phyloP scores from a whole-genome alignment of 768 basidiomycete species.

The Candolleomyces aberdarensis region DNA sequence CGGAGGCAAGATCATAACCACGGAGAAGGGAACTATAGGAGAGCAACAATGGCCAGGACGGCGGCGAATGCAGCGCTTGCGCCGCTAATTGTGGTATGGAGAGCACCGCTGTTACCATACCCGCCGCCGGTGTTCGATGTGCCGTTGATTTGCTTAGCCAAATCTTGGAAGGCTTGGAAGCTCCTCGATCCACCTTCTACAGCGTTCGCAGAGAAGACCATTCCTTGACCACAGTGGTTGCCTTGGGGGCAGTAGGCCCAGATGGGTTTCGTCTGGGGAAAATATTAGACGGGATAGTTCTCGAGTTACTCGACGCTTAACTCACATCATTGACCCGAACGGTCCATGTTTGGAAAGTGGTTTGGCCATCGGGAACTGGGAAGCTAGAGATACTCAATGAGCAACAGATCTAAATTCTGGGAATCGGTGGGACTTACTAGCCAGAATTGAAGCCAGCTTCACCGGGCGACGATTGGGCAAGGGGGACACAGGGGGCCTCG shows the following conservation, averaged over 20 bases:
- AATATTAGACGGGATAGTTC: neutral
- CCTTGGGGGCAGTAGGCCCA: slow-evolving; percentile 61
- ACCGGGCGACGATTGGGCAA: slow-evolving; percentile 44
- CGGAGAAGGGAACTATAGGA: neutral
- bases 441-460: slow-evolving; percentile 45
- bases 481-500: slow-evolving; percentile 37
- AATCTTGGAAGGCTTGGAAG: slow-evolving; percentile 50
- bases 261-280: slow-evolving; percentile 35
- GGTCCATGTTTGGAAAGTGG: slow-evolving; percentile 49
- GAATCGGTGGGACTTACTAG: slow-evolving; percentile 27
- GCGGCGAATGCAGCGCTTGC: slow-evolving; percentile 4
- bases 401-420: neutral
- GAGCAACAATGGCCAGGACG: neutral
- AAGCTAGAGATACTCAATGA: slow-evolving; percentile 29
- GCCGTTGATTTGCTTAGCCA: slow-evolving; percentile 43
- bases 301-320: neutral
- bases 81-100: neutral
- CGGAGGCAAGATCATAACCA: neutral
- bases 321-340: slow-evolving; percentile 52
- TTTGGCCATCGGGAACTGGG: slow-evolving; percentile 41
- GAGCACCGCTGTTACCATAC: slow-evolving; percentile 8
- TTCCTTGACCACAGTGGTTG: slow-evolving; percentile 53
- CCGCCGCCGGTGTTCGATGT: slow-evolving; percentile 15
- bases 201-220: slow-evolving; percentile 65
- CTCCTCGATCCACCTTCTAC: slow-evolving; percentile 46